These are phyloP conservation scores for Mycothermus thermophilus DNA, from an alignment of 495 filamentous ascomycete species.

Conservation along the genomic window DNA sequence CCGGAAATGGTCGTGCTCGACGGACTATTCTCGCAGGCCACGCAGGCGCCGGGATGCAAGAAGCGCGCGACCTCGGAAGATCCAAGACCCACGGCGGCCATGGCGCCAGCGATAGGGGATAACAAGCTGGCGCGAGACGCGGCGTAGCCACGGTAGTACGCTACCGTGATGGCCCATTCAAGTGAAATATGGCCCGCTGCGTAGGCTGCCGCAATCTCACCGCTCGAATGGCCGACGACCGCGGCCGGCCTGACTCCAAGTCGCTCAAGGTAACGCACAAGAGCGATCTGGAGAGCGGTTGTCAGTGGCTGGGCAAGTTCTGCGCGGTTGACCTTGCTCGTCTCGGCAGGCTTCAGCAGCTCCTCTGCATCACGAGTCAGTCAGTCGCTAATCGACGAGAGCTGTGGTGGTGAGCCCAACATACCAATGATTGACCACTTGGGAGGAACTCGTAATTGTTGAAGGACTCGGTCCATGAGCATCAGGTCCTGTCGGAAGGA, in stretches of 20 bases:
- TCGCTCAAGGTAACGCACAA: slow-evolving; percentile 40
- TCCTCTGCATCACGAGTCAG: slow-evolving; percentile 18
- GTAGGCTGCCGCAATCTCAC: slow-evolving; percentile 46
- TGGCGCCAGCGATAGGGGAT: slow-evolving; percentile 24
- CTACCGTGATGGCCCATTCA: slow-evolving; percentile 38
- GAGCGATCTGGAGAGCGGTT: slow-evolving; percentile 36
- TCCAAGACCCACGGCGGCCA: slow-evolving; percentile 37
- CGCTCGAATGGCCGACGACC: slow-evolving; percentile 48
- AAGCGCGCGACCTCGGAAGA: too few species aligned
- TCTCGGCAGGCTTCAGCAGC: slow-evolving; percentile 21
- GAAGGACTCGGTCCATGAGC: slow-evolving; percentile 2
- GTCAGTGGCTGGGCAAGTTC: slow-evolving; percentile 35
- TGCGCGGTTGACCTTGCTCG: slow-evolving; percentile 30
- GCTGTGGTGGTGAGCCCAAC: slow-evolving; percentile 1
- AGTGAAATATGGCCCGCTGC: slow-evolving; percentile 31
- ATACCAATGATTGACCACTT: neutral
- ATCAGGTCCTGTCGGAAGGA: slow-evolving; percentile 20
- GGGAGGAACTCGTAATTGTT: slow-evolving; percentile 13
- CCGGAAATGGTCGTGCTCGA: slow-evolving; percentile 49
- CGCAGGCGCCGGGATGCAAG: slow-evolving; percentile 23
- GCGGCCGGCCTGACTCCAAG: slow-evolving; percentile 39
- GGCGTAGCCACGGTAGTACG: slow-evolving; percentile 30
- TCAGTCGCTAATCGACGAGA: slow-evolving; percentile 17
- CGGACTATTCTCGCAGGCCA: slow-evolving; percentile 47
- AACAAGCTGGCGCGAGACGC: slow-evolving; percentile 19